phyloP scores from a whole-genome alignment of 2,329 filamentous ascomycete genomes.

The Phialocephala sp. region DNA sequence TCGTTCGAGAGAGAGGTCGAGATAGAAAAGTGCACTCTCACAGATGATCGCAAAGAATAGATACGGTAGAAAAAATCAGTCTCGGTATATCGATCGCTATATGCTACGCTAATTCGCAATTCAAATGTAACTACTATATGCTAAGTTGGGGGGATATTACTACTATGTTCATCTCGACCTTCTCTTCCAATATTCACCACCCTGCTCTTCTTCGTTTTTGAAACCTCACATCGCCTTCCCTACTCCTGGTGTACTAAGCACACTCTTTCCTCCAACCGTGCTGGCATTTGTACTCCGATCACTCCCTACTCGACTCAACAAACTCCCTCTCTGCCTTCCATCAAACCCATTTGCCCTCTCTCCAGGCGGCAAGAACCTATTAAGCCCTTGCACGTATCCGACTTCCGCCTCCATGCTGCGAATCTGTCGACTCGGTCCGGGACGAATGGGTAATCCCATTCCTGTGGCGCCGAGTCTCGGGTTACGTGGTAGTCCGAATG shows the following conservation, averaged over 20 bases:
- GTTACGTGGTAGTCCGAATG: background rate
- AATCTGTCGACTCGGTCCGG: background rate
- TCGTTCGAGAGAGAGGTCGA: too few species aligned
- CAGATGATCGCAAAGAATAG: too few species aligned
- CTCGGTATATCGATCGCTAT: constrained; percentile 6
- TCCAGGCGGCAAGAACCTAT: background rate
- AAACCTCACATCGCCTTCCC: background rate
- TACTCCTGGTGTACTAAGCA: background rate
- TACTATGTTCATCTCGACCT: background rate
- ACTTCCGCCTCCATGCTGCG: constrained; percentile 3
- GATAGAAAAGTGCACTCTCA: background rate
- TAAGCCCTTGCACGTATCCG: constrained; percentile 1
- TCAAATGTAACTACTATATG: background rate
- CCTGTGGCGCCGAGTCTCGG: background rate
- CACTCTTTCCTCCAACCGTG: background rate
- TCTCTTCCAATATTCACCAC: background rate
- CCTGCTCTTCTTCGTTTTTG: background rate
- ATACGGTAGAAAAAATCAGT: background rate
- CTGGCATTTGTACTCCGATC: constrained; percentile 5
- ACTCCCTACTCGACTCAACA: constrained; percentile 1
- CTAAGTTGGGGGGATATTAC: background rate
- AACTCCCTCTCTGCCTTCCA: constrained; percentile 1
- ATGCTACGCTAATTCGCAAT: constrained; percentile 11
- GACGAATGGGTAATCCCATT: background rate
- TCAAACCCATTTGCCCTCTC: background rate